A percentile compares a stretch with the other conserved stretches of the same genome.
Conservation (phyloP, 371 early-diverging fungal genomes). For the Actinomortierella ambigua region DNA sequence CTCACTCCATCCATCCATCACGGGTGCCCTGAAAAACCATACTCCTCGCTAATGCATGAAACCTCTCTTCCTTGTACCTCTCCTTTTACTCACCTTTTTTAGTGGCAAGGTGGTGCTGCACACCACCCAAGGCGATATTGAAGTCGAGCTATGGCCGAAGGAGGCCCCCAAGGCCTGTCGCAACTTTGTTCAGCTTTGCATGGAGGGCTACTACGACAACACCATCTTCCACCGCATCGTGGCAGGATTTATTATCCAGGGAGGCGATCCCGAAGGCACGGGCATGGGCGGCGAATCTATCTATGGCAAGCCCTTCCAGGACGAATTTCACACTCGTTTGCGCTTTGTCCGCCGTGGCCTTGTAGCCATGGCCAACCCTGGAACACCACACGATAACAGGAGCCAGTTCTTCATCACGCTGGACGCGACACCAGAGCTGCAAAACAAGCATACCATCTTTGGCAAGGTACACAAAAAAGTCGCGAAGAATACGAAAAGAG, state of each 20-base stretch:
- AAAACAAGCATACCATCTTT: conserved; percentile 89
- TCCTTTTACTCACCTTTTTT: not conserved
- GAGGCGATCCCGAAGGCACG: conserved; percentile 95
- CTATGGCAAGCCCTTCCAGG: conserved; percentile 83
- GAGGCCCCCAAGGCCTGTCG: conserved; percentile 91
- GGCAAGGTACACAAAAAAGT: conserved; percentile 69
- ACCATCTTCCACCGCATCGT: conserved; percentile 91
- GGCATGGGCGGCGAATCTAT: conserved; percentile 91
- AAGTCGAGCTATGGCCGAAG: conserved; percentile 93
- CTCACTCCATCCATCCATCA: not conserved
- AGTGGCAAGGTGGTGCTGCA: conserved; percentile 91
- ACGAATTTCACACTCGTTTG: conserved; percentile 92
- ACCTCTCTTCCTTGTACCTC: not conserved
- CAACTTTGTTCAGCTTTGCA: conserved; percentile 91
- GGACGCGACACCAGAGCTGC: conserved; percentile 83
- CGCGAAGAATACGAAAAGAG: not conserved
- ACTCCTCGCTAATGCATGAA: not conserved
- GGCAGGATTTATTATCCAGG: conserved; percentile 91
- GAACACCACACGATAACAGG: conserved; percentile 71
- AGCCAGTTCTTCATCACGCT: conserved; percentile 96
- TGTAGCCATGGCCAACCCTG: conserved; percentile 91
- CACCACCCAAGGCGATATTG: conserved; percentile 88
- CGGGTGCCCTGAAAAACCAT: not conserved
- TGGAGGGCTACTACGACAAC: conserved; percentile 83
- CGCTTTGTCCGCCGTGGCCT: conserved; percentile 88